Evolutionary conservation across 768 basidiomycete genomes (phyloP).

Genomic region (Kwoniella botswanensis): DNA sequence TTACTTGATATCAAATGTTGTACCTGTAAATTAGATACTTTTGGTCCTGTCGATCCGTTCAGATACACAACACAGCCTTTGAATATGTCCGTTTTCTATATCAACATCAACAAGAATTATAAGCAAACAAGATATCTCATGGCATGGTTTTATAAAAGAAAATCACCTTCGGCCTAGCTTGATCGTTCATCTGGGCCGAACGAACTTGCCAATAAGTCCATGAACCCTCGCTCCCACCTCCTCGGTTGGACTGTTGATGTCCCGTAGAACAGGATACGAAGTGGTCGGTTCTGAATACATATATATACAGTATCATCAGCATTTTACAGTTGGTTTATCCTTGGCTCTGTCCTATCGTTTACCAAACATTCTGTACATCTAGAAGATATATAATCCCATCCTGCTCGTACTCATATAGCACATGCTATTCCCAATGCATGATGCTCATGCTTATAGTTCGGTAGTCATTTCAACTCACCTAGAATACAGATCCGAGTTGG

Average conservation of each 20-base stretch:
- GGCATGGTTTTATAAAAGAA: too few relatives aligned
- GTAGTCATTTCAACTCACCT: conserved; percentile 30
- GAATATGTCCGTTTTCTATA: conserved; percentile 30
- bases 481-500: conserved; percentile 51
- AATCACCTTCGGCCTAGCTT: conserved; percentile 43
- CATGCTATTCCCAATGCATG: too few relatives aligned
- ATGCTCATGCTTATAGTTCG: too few relatives aligned
- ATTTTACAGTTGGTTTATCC: too few relatives aligned
- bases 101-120: conserved; percentile 11
- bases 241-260: conserved; percentile 50
- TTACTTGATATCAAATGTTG: conserved; percentile 49
- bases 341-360: too few relatives aligned
- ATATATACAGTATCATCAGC: neutral
- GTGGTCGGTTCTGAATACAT: conserved; percentile 39
- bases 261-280: conserved; percentile 52
- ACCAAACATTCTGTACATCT: too few relatives aligned
- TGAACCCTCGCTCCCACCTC: conserved; percentile 47
- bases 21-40: conserved; percentile 50
- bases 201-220: conserved; percentile 52
- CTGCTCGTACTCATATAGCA: too few relatives aligned
- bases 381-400: too few relatives aligned
- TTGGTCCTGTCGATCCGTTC: conserved; percentile 50
- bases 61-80: conserved; percentile 49
- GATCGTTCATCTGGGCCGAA: conserved; percentile 47
- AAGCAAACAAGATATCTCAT: neutral